Base-by-base conservation (phyloP, 2,329 filamentous ascomycete genomes). In the Plenodomus lindquistii region DNA sequence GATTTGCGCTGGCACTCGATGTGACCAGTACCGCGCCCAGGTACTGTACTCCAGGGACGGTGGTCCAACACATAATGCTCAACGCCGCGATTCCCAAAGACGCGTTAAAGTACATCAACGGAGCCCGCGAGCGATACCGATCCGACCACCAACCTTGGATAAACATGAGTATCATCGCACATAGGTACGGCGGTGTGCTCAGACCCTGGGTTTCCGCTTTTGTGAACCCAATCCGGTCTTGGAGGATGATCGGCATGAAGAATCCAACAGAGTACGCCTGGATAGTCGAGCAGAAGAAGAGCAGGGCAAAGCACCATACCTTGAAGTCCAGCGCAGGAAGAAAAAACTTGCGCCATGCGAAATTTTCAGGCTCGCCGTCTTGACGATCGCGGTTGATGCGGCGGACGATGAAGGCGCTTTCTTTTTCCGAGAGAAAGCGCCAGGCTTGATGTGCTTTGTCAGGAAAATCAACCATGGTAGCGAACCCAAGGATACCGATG, bases 381-480 rank as follows among this genome's bases (percentile, higher is more conserved):
- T 11, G 4, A 34, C 29, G 40, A 16, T 42, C 40, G 3, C 24
- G 22, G 13, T 42, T 20, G 17, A 42, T 42, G 8, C 40, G 40
- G 5, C 22, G 15, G 3, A 34, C 11, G 13, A 34, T 17, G 27
- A 42, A 34, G 3, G 40, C 40, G 17, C 16, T 31, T 34, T 42
- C 40, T 10, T 34, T 34, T 3, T 19, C 8, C 5, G 15, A 10
- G 3, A 42, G 40, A 17, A 42, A 42, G 19, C 20, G 41, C 19
- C 19, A 46, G 10, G 36, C 11, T 19, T 18, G 4, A 16, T 37
- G 9, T 37, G 24, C 46, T 45, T 37, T 5, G 27, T 50, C 46
- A 2, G 42, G 46, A 24, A 50, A 50, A 27, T 50, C 46, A 6
- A 50, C 37, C 27, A 50, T 22, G 16, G 40, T 36, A 18, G 35